Conservation (phyloP, 768 basidiomycete species). For the Podaxis mareebaensis region DNA sequence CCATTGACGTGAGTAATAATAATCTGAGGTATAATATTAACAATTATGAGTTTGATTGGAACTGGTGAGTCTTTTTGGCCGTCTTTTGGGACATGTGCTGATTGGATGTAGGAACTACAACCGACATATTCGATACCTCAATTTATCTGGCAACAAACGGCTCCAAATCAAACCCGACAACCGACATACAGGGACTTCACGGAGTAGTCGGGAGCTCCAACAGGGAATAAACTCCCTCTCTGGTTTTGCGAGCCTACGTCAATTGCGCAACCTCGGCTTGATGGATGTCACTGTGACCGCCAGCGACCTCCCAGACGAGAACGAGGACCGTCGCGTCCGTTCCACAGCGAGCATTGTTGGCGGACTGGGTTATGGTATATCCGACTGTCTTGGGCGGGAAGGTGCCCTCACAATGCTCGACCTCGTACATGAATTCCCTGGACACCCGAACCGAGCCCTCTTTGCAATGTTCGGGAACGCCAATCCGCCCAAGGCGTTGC, state of each 20-base stretch:
- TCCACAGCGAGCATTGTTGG: conserved; percentile 88
- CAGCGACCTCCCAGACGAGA: conserved; percentile 77
- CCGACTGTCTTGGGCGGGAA: conserved; percentile 82
- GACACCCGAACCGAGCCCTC: conserved; percentile 75
- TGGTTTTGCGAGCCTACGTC: conserved; percentile 84
- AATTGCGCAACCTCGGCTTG: conserved; percentile 88
- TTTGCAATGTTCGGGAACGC: conserved; percentile 96
- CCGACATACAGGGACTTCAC: conserved; percentile 37
- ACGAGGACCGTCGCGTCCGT: conserved; percentile 86
- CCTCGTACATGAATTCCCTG: conserved; percentile 86
- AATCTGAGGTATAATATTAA: conserved; percentile 94
- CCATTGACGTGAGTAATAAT: conserved; percentile 94
- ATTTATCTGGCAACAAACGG: conserved; percentile 95
- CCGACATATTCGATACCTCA: conserved; percentile 88
- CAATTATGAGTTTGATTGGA: conserved; percentile 99
- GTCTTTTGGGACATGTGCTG: neutral
- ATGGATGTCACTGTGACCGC: conserved; percentile 92
- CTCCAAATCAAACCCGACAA: conserved; percentile 76
- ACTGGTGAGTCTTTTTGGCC: conserved; percentile 65
- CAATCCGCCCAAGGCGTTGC: conserved; percentile 42
- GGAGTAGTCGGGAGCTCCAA: conserved; percentile 38
- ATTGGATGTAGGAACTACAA: conserved; percentile 84
- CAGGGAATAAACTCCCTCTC: conserved; percentile 52
- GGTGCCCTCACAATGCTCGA: conserved; percentile 90
- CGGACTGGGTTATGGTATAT: conserved; percentile 94